Evolutionary conservation across 2,329 filamentous ascomycete species (phyloP).

Genomic region (Neofusicoccum cordaticola): DNA sequence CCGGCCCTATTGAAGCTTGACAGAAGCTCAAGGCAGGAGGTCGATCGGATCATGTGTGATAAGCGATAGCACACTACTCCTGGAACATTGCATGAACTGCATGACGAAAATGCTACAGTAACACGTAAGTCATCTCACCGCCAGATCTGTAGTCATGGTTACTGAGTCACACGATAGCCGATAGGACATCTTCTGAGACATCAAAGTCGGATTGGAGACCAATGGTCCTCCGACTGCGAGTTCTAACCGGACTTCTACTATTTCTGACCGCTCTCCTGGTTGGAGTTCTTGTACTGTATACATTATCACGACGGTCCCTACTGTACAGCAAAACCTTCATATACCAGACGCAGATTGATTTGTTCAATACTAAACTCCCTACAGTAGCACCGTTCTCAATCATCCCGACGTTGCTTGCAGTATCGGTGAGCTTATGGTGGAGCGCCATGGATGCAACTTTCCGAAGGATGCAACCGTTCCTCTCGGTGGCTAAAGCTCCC

Average conservation of each 20-base stretch:
- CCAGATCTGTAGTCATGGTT: neutral
- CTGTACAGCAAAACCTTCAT: neutral
- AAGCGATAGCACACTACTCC: neutral
- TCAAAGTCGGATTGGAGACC: neutral
- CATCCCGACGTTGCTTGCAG: slow-evolving; percentile 18
- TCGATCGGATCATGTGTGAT: neutral
- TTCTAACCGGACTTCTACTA: neutral
- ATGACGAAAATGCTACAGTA: fast-evolving
- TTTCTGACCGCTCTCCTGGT: neutral
- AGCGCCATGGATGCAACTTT: slow-evolving; percentile 19
- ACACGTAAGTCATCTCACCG: neutral
- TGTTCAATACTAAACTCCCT: neutral
- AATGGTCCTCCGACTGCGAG: neutral
- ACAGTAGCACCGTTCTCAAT: slow-evolving; percentile 19
- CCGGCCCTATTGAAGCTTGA: neutral
- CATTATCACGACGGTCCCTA: neutral
- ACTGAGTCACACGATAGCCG: neutral
- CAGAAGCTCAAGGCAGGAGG: neutral
- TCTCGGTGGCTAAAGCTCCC: slow-evolving; percentile 18
- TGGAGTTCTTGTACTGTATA: neutral
- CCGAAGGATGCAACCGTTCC: slow-evolving; percentile 20
- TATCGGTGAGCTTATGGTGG: slow-evolving; percentile 20
- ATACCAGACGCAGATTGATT: neutral
- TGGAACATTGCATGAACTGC: neutral
- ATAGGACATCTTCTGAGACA: neutral